Percentiles rank a stretch among this genome's conserved stretches.
Evolutionary conservation across 768 basidiomycete species (phyloP).

Genomic region (Suillus fuscotomentosus): DNA sequence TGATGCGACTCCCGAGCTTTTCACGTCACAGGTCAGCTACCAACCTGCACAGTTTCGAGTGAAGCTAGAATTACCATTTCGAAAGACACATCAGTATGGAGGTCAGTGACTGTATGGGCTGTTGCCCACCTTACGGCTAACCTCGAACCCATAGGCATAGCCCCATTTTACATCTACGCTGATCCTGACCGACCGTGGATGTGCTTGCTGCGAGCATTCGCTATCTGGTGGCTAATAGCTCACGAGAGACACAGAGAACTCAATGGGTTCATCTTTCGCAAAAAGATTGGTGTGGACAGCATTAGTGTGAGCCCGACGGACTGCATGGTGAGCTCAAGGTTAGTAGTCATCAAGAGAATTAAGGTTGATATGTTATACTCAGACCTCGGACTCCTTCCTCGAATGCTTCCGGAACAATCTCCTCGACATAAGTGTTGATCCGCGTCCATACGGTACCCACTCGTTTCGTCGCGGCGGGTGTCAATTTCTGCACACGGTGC

Average conservation of each 20-base stretch:
- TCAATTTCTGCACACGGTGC: constrained; percentile 33
- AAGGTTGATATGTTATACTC: not conserved
- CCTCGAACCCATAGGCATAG: constrained; percentile 21
- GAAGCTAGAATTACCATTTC: constrained; percentile 22
- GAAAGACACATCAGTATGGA: constrained; percentile 31
- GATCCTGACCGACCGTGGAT: constrained; percentile 27
- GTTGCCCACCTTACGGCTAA: not conserved
- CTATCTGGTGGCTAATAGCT: constrained; percentile 23
- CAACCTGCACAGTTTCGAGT: constrained; percentile 9
- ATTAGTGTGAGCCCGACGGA: too few species aligned
- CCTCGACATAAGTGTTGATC: constrained; percentile 37
- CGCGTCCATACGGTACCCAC: constrained; percentile 22
- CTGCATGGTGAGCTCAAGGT: too few species aligned
- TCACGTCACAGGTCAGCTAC: not conserved
- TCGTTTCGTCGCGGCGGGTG: constrained; percentile 41
- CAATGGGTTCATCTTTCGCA: constrained; percentile 3
- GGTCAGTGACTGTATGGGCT: constrained; percentile 15
- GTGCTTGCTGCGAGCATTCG: constrained; percentile 34
- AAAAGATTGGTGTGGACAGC: not conserved
- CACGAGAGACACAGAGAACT: not conserved
- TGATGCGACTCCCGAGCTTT: constrained; percentile 4
- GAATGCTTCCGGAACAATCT: constrained; percentile 40
- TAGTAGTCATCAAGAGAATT: too few species aligned
- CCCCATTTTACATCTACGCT: constrained; percentile 26
- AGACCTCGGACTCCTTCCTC: constrained; percentile 31